phyloP scores from a whole-genome alignment of 192 early-diverging fungal species.

The Coemansia sp. region DNA sequence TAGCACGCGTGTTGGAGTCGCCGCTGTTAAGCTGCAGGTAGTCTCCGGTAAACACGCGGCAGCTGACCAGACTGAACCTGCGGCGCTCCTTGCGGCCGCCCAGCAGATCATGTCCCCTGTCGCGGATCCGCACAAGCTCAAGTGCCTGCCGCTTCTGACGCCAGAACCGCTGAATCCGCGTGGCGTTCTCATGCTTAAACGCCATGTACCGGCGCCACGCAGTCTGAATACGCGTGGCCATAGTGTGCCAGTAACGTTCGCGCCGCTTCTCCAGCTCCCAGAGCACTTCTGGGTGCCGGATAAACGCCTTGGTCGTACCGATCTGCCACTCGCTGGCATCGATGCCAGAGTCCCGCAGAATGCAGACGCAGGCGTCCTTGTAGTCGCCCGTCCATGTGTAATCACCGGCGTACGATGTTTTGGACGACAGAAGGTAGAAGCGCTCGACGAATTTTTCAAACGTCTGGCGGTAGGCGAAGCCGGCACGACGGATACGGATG shows the following conservation, averaged over 20 bases:
- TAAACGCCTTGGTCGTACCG: conserved; percentile 92
- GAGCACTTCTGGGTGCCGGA: conserved; percentile 89
- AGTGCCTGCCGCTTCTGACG: conserved; percentile 78
- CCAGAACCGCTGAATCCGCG: conserved; percentile 74
- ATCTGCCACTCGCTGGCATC: conserved; percentile 91
- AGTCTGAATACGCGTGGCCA: conserved; percentile 90
- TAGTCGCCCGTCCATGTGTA: conserved; percentile 78
- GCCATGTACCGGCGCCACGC: conserved; percentile 79
- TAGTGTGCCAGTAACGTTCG: conserved; percentile 94
- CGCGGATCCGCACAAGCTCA: conserved; percentile 86
- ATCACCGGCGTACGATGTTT: conserved; percentile 80
- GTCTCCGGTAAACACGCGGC: conserved; percentile 87
- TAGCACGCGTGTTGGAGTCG: conserved; percentile 17
- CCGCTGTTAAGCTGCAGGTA: conserved; percentile 68
- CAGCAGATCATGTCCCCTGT: conserved; percentile 90
- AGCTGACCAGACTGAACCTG: conserved; percentile 75
- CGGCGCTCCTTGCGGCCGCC: conserved; percentile 89
- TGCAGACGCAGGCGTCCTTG: conserved; percentile 68
- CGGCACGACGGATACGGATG: conserved; percentile 95
- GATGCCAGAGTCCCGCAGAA: conserved; percentile 85
- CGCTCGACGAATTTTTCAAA: conserved; percentile 83
- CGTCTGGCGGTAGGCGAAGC: conserved; percentile 93
- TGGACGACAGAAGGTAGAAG: conserved; percentile 71
- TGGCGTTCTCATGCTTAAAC: conserved; percentile 63
- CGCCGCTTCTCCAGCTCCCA: conserved; percentile 90